Percentiles rank a stretch among this genome's conserved stretches.
Conservation (phyloP, 2,329 filamentous ascomycete species). For the Ophiocordyceps unilateralis region DNA sequence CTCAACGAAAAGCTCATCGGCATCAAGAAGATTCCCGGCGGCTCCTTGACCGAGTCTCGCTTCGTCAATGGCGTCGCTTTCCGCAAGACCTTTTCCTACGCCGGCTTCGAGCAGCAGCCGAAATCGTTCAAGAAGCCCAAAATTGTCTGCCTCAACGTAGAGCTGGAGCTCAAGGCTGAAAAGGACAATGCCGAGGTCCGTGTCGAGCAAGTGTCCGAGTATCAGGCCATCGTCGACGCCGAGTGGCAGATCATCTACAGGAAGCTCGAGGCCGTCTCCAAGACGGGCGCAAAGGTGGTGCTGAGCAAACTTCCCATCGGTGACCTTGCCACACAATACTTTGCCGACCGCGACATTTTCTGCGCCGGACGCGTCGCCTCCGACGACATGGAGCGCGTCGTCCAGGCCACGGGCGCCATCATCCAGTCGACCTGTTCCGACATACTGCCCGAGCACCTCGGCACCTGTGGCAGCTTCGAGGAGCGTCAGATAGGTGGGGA, state of each 20-base stretch:
- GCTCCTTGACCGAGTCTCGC: slow-evolving; percentile 85
- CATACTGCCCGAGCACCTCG: slow-evolving; percentile 75
- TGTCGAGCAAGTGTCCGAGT: slow-evolving; percentile 95
- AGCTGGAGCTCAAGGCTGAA: slow-evolving; percentile 94
- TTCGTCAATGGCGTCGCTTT: slow-evolving; percentile 98
- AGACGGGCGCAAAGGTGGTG: slow-evolving; percentile 92
- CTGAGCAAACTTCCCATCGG: slow-evolving; percentile 95
- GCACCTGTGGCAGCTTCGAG: slow-evolving; percentile 78
- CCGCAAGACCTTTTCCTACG: slow-evolving; percentile 99
- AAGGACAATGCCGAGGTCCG: slow-evolving; percentile 98
- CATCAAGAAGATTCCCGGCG: slow-evolving; percentile 94
- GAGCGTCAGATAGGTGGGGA: slow-evolving; percentile 95
- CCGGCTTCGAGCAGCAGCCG: slow-evolving; percentile 97
- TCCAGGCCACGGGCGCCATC: slow-evolving; percentile 82
- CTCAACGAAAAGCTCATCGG: slow-evolving; percentile 96
- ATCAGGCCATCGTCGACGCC: slow-evolving; percentile 96
- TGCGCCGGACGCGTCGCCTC: slow-evolving; percentile 84
- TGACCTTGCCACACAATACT: slow-evolving; percentile 93
- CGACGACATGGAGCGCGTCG: slow-evolving; percentile 91
- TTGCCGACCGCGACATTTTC: slow-evolving; percentile 95
- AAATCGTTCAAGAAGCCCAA: slow-evolving; percentile 89
- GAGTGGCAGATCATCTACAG: slow-evolving; percentile 99
- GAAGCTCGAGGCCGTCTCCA: slow-evolving; percentile 88
- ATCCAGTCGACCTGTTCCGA: slow-evolving; percentile 94
- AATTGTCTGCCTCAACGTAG: slow-evolving; percentile 94